A percentile compares a stretch with the other conserved stretches of the same genome.
phyloP scores from a whole-genome alignment of 768 basidiomycete species.

The Panaeolus papilionaceus region DNA sequence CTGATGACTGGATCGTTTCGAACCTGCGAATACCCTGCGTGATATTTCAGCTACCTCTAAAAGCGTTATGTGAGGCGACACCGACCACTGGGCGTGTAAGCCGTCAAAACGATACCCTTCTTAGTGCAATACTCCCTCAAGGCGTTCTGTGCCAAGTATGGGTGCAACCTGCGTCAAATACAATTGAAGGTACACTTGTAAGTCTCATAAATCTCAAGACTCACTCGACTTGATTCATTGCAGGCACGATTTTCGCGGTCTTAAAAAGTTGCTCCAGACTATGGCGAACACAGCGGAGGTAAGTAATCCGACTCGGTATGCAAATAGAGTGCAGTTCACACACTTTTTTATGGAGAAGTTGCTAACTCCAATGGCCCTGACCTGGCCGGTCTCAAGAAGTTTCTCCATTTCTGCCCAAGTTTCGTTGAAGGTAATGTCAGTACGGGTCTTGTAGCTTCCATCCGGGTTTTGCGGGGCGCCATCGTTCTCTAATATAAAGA shows the following conservation, averaged over 20 bases:
- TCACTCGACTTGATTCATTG: constrained; percentile 56
- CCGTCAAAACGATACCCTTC: constrained; percentile 56
- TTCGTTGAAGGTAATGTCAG: constrained; percentile 44
- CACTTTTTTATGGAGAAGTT: constrained; percentile 67
- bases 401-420: constrained; percentile 60
- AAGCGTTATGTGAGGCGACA: not conserved
- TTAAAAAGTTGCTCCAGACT: constrained; percentile 48
- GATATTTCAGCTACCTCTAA: not conserved
- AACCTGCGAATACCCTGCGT: constrained; percentile 47
- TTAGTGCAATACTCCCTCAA: constrained; percentile 51
- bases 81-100: constrained; percentile 55
- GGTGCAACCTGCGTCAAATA: constrained; percentile 44
- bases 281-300: not conserved
- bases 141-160: constrained; percentile 56
- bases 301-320: not conserved
- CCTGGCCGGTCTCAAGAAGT: constrained; percentile 50
- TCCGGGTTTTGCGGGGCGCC: constrained; percentile 35
- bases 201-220: constrained; percentile 16
- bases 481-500: constrained; percentile 20
- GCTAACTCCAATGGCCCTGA: constrained; percentile 60
- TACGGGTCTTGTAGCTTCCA: constrained; percentile 40
- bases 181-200: too few species aligned
- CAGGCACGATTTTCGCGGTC: constrained; percentile 49
- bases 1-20: constrained; percentile 51
- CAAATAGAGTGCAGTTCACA: constrained; percentile 18